Evolutionary conservation across 2,329 filamentous ascomycete genomes (phyloP), one percentile per base, ranked within the genome.

Genomic region (Xylariaceae sp.): DNA sequence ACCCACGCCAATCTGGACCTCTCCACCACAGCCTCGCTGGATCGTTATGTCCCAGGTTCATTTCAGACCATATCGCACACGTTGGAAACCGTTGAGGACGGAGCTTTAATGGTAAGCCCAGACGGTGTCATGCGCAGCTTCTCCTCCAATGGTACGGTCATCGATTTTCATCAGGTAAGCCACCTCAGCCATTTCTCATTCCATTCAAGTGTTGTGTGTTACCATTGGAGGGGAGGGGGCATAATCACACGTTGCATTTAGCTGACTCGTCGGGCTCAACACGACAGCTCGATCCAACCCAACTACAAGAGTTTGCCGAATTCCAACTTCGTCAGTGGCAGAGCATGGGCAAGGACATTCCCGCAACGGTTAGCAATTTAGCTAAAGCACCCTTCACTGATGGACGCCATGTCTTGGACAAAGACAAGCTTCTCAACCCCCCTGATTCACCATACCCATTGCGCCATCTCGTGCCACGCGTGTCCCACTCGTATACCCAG

Each of bases 101-200:
- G 46, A 31, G 46, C 46, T 29, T 49, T 49, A 40, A 49, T 49
- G 46, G 46, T 49, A 19, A 31, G 46, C 26, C n/a, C 33, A 29
- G 46, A 49, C 34, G 46, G 46, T 23, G 46, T 49, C 46, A 17
- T 49, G 46, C 46, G 46, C 33, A 49, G 46, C 46, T 49, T 49
- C 26, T 26, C 46, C 14, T 49, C 46, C 14, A 49, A 49, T 31
- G 46, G 46, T 29, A 49, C 46, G 7, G 46, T 49, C 21, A 26
- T 49, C 23, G 46, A 49, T 49, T 49, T 49, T 31, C 46, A 49
- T 49, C 46, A 49, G 46, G 46, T 49, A 49, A 28, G 46, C 14
- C 34, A 37, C n/a, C 34, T 37, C 34, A 37, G 16, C 34, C 23
- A 49, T 49, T 31, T 31, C 21, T 23, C 21, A 49, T 49, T 49